A percentile compares a stretch with the other conserved stretches of the same genome.
Conservation (phyloP, 805 yeast genomes). For the Vanderwaltozyma verrucispora region DNA sequence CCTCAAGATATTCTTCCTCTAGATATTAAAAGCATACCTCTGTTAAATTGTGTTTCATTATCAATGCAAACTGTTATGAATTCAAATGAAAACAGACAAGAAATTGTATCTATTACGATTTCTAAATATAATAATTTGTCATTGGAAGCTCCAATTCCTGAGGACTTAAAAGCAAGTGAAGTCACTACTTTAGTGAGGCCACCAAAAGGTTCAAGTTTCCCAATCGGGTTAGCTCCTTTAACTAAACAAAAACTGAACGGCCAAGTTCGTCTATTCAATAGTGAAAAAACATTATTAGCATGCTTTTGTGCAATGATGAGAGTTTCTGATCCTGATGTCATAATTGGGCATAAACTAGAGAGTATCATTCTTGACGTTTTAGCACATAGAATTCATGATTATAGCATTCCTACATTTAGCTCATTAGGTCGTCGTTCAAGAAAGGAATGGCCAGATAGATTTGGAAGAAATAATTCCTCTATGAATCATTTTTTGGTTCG, state of each 20-base stretch:
- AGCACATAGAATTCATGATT: conserved; percentile 68
- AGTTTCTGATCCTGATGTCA: conserved; percentile 82
- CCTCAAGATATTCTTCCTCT: conserved; percentile 41
- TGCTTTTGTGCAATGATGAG: conserved; percentile 65
- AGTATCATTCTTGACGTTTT: conserved; percentile 68
- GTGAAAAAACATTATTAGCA: conserved; percentile 63
- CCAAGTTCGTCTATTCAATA: conserved; percentile 49
- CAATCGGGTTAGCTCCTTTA: conserved; percentile 60
- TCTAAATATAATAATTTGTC: conserved; percentile 61
- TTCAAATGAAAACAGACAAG: conserved; percentile 65
- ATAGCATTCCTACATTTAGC: conserved; percentile 67
- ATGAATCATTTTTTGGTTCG: conserved; percentile 47
- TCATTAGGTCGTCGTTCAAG: conserved; percentile 74
- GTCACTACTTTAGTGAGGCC: conserved; percentile 74
- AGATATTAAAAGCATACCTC: conserved; percentile 44
- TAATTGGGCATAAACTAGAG: conserved; percentile 81
- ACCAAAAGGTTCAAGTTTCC: conserved; percentile 50
- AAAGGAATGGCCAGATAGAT: conserved; percentile 66
- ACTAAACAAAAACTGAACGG: conserved; percentile 42
- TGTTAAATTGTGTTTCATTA: conserved; percentile 61
- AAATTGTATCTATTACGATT: conserved; percentile 71
- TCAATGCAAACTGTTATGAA: conserved; percentile 77
- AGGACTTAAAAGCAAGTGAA: conserved; percentile 48
- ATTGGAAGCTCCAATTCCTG: conserved; percentile 66
- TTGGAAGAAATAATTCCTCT: conserved; percentile 43